These are phyloP conservation scores for Mucor circinelloides DNA, from an alignment of 371 early-diverging fungal genomes.

Conservation along the genomic window DNA sequence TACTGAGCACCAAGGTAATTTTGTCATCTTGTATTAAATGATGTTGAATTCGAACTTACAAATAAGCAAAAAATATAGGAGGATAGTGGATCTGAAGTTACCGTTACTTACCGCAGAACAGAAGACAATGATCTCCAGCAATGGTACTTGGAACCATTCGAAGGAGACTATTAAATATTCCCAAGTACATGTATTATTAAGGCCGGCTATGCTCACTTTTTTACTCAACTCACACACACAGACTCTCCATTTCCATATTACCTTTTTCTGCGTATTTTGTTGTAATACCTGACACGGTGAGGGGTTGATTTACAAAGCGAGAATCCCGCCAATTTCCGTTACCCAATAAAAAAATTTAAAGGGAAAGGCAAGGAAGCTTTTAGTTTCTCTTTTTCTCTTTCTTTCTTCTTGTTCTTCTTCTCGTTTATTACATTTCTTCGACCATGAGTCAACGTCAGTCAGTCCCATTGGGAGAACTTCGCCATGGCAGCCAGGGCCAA, in stretches of 20 bases:
- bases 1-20: constrained; percentile 40
- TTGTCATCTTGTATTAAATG: background rate
- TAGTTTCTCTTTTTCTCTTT: constrained; percentile 2
- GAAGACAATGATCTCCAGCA: constrained; percentile 40
- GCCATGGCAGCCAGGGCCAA: constrained; percentile 25
- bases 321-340: constrained; percentile 17
- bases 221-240: background rate
- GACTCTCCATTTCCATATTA: background rate
- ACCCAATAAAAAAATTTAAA: constrained; percentile 18
- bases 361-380: background rate
- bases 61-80: constrained; percentile 21
- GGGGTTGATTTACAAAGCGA: constrained; percentile 4
- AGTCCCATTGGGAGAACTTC: constrained; percentile 18
- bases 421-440: background rate
- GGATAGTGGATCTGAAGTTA: constrained; percentile 37
- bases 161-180: constrained; percentile 1
- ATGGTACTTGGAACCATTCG: constrained; percentile 37
- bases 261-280: background rate
- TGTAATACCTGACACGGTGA: background rate
- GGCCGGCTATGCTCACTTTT: background rate
- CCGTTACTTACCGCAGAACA: constrained; percentile 46
- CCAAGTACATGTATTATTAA: background rate
- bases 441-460: constrained; percentile 28
- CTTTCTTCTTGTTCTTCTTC: background rate
- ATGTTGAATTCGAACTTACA: background rate